Conservation (phyloP, 140 eudicot genomes). For the Oenanthe javanica region DNA sequence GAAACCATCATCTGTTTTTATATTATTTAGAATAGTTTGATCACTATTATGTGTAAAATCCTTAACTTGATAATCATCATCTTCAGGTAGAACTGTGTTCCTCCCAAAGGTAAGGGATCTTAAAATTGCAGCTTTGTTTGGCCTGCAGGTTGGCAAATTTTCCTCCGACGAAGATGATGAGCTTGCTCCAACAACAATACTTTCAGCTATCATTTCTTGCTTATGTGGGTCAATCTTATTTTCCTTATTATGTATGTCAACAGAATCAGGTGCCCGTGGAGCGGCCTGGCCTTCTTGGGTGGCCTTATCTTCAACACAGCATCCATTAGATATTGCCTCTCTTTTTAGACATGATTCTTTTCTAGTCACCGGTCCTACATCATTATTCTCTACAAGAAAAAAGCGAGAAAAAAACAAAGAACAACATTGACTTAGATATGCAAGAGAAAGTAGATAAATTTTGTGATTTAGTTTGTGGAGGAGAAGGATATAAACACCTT, state of each 20-base stretch:
- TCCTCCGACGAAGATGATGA: slow-evolving; percentile 33
- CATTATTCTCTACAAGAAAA: slow-evolving; percentile 22
- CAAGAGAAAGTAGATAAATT: not conserved
- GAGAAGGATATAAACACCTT: slow-evolving; percentile 2
- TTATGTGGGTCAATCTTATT: slow-evolving; percentile 20
- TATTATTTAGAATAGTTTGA: slow-evolving; percentile 2
- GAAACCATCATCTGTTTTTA: slow-evolving; percentile 24
- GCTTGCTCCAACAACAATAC: slow-evolving; percentile 13
- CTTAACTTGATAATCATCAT: slow-evolving; percentile 12
- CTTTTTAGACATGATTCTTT: slow-evolving; percentile 16
- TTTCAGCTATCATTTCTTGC: slow-evolving; percentile 15
- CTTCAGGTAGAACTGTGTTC: slow-evolving; percentile 10
- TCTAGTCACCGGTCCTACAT: slow-evolving; percentile 15
- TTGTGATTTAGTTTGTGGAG: not conserved
- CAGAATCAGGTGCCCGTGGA: slow-evolving; percentile 10
- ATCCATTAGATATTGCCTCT: slow-evolving; percentile 6
- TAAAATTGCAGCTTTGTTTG: slow-evolving; percentile 26
- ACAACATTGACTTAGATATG: not conserved
- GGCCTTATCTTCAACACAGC: slow-evolving; percentile 22
- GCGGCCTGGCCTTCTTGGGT: slow-evolving; percentile 24
- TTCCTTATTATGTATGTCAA: slow-evolving; percentile 14
- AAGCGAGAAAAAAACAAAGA: not conserved
- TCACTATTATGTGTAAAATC: slow-evolving; percentile 10
- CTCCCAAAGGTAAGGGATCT: slow-evolving; percentile 20
- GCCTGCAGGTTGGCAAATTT: slow-evolving; percentile 12